A percentile compares a stretch with the other conserved stretches of the same genome.
phyloP scores from a whole-genome alignment of 140 eudicot species.

The Anethum foeniculum region DNA sequence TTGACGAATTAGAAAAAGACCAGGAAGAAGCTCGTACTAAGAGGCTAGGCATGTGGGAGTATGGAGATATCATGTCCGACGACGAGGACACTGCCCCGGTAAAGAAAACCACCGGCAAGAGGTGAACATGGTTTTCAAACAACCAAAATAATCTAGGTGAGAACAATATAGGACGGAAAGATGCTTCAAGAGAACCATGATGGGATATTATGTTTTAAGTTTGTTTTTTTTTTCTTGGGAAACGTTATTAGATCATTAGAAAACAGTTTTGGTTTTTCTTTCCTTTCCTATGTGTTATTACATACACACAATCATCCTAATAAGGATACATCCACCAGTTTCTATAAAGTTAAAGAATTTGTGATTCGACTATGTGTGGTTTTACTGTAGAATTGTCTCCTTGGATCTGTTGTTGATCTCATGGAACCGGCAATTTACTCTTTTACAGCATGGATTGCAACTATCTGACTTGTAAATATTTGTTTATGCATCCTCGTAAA shows the following conservation, averaged over 20 bases:
- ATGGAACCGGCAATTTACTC: no score
- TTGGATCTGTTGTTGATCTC: background rate
- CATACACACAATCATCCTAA: background rate
- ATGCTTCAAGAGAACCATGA: slow-evolving; percentile 17
- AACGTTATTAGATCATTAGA: slow-evolving; percentile 18
- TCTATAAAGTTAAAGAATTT: background rate
- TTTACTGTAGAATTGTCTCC: background rate
- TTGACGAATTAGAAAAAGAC: slow-evolving; percentile 66
- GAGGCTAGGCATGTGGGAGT: slow-evolving; percentile 85
- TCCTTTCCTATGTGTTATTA: slow-evolving; percentile 8
- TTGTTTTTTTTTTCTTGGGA: background rate
- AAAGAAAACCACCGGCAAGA: slow-evolving; percentile 76
- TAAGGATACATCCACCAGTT: background rate
- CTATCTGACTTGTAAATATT: no score
- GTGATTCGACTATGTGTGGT: background rate
- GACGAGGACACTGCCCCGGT: slow-evolving; percentile 59
- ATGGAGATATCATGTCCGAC: slow-evolving; percentile 85
- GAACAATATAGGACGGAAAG: slow-evolving; percentile 1
- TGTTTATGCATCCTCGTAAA: no score
- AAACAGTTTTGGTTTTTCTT: slow-evolving; percentile 34
- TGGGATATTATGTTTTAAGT: slow-evolving; percentile 7
- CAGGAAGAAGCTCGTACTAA: slow-evolving; percentile 61
- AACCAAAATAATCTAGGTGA: slow-evolving; percentile 10
- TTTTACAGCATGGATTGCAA: no score
- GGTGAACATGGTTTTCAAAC: slow-evolving; percentile 27